Base-by-base conservation (phyloP, 805 yeast species). In the Wickerhamiella lipophila region DNA sequence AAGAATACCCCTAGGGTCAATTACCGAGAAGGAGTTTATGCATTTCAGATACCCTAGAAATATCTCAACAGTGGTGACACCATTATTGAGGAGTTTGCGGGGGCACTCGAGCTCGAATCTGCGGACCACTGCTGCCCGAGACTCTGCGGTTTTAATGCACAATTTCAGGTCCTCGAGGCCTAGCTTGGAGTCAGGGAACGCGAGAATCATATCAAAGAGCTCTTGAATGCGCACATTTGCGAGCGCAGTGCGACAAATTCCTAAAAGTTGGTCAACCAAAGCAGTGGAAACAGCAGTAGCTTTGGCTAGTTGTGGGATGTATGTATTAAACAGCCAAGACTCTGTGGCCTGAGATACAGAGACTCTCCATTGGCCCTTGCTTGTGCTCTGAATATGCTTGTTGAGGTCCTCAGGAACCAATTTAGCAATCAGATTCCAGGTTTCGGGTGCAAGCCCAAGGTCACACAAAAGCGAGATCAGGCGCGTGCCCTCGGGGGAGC, bases 1-100 rank as follows among this genome's bases (percentile, higher is more conserved):
- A 26, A 88, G 65, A 0, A 85, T 89, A 0, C 95, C 95, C 34
- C 83, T 71, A 6, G 95, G 94, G 57, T 89, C 97, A n/a, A 92
- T 68, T 0, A 79, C 65, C 23, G 81, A 61, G 51, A 89, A 85
- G 0, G 87, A 72, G 53, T 77, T 72, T 41, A 88, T 81, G 1
- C 88, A 77, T 13, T 78, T 75, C 3, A 83, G 77, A 59, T 84
- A 89, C 47, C 74, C 76, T 1, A 75, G 64, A 22, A 89, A 73
- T 6, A 86, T 78, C 46, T 79, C 84, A 3, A 73, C 71, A 0
- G 97, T 89, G 55, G 82, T 78, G 1, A 82, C 74, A 18, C 95
- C 95, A 3, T 94, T 81, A 57, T 85, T 92, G 18, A 88, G 67
- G 9, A 87, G 60, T 29, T 72, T 61, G 29, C 56, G 58, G 19